Evolutionary conservation across 2,329 filamentous ascomycete species (phyloP).

Genomic region (Allantophomopsis cytisporea): DNA sequence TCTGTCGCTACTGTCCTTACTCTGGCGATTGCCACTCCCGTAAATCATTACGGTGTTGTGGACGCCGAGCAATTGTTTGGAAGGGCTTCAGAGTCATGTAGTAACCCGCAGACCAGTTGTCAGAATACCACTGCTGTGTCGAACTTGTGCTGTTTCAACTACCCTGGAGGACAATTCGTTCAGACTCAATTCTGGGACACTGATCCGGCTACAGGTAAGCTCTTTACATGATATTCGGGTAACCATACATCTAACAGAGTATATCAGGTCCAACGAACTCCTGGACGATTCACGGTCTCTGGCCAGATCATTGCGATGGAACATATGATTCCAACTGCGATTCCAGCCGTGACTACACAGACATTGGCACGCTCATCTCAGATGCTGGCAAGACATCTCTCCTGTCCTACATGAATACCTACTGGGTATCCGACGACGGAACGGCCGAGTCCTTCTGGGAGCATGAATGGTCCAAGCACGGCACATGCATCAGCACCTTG

Average conservation of each 20-base stretch:
- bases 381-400: conserved; percentile 38
- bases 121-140: conserved; percentile 44
- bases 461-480: conserved; percentile 66
- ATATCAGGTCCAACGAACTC: conserved; percentile 27
- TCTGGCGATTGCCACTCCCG: too few relatives aligned
- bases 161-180: conserved; percentile 56
- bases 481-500: conserved; percentile 58
- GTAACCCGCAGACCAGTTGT: conserved; percentile 34
- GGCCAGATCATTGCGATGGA: conserved; percentile 55
- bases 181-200: conserved; percentile 73
- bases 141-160: conserved; percentile 63
- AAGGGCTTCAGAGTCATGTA: conserved; percentile 9
- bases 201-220: conserved; percentile 32
- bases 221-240: neutral
- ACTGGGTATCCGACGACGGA: conserved; percentile 59
- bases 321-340: conserved; percentile 57
- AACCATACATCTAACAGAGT: neutral
- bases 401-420: conserved; percentile 52
- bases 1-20: too few relatives aligned
- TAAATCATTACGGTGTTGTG: too few relatives aligned
- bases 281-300: conserved; percentile 64
- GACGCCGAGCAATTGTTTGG: too few relatives aligned
- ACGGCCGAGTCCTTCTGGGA: conserved; percentile 55
- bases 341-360: conserved; percentile 42
- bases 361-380: conserved; percentile 49